A percentile compares a stretch with the other conserved stretches of the same genome.
Evolutionary conservation across 1,284 basidiomycete genomes (phyloP).

Genomic region (Apiotrichum akiyoshidainum): DNA sequence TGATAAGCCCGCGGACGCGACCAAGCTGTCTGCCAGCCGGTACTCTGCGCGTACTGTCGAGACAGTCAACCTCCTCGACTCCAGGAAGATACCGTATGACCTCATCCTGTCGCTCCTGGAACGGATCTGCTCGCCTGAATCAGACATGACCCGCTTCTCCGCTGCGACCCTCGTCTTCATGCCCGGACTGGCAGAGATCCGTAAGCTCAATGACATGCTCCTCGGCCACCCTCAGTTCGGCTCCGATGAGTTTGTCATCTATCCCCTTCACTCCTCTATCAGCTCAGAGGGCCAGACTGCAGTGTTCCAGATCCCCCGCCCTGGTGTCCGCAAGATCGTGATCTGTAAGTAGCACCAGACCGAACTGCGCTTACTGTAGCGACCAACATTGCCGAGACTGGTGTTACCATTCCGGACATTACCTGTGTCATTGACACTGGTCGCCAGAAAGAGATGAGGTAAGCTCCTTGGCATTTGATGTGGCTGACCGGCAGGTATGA

Average conservation of each 20-base stretch:
- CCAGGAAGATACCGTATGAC: conserved; percentile 84
- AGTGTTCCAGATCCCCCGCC: conserved; percentile 82
- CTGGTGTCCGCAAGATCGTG: conserved; percentile 83
- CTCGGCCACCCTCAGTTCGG: conserved; percentile 74
- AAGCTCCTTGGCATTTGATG: conserved; percentile 7
- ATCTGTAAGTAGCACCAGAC: conserved; percentile 56
- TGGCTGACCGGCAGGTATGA: conserved; percentile 66
- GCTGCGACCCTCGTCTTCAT: conserved; percentile 86
- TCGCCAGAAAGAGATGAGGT: conserved; percentile 89
- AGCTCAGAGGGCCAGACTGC: conserved; percentile 85
- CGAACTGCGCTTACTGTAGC: conserved; percentile 51
- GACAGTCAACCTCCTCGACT: conserved; percentile 84
- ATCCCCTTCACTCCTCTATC: conserved; percentile 89
- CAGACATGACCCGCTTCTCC: conserved; percentile 57
- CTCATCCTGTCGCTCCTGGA: conserved; percentile 83
- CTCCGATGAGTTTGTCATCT: conserved; percentile 67
- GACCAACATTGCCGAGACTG: conserved; percentile 75
- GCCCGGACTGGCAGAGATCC: conserved; percentile 88
- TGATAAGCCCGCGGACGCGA: conserved; percentile 38
- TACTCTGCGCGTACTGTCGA: conserved; percentile 68
- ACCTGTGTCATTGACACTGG: conserved; percentile 97
- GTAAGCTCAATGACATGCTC: conserved; percentile 78
- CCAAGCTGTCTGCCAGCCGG: conserved; percentile 49
- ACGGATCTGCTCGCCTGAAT: conserved; percentile 73
- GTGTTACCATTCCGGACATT: conserved; percentile 96